A percentile compares a stretch with the other conserved stretches of the same genome.
phyloP scores from a whole-genome alignment of 805 yeast genomes.

The Metschnikowia cubensis region DNA sequence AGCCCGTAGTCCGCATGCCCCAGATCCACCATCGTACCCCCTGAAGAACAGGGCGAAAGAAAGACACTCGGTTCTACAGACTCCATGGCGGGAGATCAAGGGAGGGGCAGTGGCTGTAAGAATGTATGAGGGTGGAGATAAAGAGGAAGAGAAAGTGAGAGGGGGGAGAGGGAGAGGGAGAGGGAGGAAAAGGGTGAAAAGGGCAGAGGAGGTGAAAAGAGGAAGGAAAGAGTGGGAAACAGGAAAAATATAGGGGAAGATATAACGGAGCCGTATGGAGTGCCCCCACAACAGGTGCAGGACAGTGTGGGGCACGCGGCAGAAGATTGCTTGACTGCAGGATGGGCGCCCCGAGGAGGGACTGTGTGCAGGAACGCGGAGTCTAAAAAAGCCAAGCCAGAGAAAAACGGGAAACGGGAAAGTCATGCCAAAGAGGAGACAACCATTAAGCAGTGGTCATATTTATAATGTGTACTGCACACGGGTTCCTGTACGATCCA shows the following conservation, averaged over 20 bases:
- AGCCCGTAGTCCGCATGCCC: too few species aligned
- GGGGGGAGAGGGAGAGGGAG: too few species aligned
- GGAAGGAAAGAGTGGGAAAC: too few species aligned
- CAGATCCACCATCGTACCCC: constrained; percentile 4
- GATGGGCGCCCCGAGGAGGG: background rate
- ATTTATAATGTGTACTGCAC: too few species aligned
- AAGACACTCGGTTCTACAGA: background rate
- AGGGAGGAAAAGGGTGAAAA: too few species aligned
- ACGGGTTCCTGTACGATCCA: too few species aligned
- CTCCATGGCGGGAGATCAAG: background rate
- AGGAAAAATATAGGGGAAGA: too few species aligned
- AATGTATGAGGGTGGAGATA: background rate
- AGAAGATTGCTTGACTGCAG: background rate
- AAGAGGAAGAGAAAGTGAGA: too few species aligned
- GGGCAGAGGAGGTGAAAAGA: too few species aligned
- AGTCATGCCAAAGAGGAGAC: too few species aligned
- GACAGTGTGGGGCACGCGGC: constrained; percentile 10
- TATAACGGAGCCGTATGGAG: background rate
- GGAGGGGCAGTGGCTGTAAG: background rate
- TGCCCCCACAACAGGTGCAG: constrained; percentile 7
- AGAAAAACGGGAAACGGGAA: too few species aligned
- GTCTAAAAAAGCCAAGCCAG: background rate
- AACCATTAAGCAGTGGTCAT: too few species aligned
- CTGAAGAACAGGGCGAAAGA: constrained; percentile 17
- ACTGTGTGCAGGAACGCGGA: background rate